Evolutionary conservation across 768 basidiomycete genomes (phyloP).

Genomic region (Mycena haematopus): DNA sequence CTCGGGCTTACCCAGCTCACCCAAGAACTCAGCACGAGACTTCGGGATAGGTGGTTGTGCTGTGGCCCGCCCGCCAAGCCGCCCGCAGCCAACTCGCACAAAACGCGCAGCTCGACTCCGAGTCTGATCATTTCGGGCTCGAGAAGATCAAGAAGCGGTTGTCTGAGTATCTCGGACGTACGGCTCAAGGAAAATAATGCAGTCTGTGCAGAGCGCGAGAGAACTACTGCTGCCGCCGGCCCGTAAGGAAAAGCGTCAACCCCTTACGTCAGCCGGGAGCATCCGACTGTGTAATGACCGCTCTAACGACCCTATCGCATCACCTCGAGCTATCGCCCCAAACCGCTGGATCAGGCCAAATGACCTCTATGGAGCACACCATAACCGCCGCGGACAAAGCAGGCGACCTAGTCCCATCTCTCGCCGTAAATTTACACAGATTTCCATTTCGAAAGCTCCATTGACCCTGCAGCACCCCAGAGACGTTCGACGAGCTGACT

Average conservation of each 20-base stretch:
- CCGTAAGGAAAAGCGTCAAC: slow-evolving; percentile 55
- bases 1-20: too few species aligned
- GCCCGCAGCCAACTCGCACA: too few species aligned
- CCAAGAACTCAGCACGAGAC: too few species aligned
- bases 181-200: slow-evolving; percentile 59
- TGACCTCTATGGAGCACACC: background rate
- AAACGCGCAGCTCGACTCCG: slow-evolving; percentile 81
- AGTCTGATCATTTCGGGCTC: slow-evolving; percentile 91
- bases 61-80: too few species aligned
- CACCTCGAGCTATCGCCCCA: background rate
- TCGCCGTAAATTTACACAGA: slow-evolving; percentile 6
- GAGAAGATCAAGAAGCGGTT: slow-evolving; percentile 92
- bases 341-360: background rate
- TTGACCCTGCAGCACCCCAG: slow-evolving; percentile 5
- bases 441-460: background rate
- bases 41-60: too few species aligned
- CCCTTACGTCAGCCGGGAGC: too few species aligned
- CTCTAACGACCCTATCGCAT: too few species aligned
- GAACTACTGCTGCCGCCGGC: slow-evolving; percentile 11
- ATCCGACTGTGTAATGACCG: too few species aligned
- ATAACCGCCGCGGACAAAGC: slow-evolving; percentile 8
- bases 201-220: slow-evolving; percentile 42
- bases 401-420: slow-evolving; percentile 3
- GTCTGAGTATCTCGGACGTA: slow-evolving; percentile 88
- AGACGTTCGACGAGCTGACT: slow-evolving; percentile 50